A percentile compares a stretch with the other conserved stretches of the same genome.
These are phyloP conservation scores for Colletotrichum paranaense DNA, from an alignment of 2,329 filamentous ascomycete genomes.

Conservation along the genomic window DNA sequence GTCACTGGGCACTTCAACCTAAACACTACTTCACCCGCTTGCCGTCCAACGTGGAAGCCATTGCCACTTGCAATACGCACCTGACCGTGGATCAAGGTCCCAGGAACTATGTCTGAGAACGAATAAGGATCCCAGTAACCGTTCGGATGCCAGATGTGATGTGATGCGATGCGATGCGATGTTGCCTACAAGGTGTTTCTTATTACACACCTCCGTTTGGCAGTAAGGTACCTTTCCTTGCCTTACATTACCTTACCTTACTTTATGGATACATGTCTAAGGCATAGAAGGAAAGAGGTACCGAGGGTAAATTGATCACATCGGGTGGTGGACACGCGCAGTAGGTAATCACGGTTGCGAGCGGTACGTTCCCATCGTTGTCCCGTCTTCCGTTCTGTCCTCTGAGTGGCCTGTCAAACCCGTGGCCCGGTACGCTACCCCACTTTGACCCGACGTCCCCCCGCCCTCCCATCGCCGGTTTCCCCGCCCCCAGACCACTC, in stretches of 20 bases:
- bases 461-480: neutral
- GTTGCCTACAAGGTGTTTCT: neutral
- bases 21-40: slow-evolving; percentile 5
- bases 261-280: neutral
- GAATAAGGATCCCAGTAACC: slow-evolving; percentile 1
- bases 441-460: neutral
- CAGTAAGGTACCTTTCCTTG: neutral
- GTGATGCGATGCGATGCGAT: neutral
- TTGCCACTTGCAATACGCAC: neutral
- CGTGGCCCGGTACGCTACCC: neutral
- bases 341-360: neutral
- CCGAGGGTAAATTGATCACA: neutral
- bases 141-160: slow-evolving; percentile 11
- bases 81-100: neutral
- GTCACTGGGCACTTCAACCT: slow-evolving; percentile 22
- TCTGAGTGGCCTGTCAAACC: neutral
- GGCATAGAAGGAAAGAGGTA: neutral
- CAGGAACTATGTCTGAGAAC: neutral
- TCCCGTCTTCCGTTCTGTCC: neutral
- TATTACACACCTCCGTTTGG: too few species aligned
- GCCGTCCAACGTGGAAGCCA: neutral
- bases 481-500: neutral
- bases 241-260: too few species aligned
- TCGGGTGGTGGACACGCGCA: neutral
- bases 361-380: neutral